Conservation (phyloP, 371 early-diverging fungal species). For the Ordospora colligata region DNA sequence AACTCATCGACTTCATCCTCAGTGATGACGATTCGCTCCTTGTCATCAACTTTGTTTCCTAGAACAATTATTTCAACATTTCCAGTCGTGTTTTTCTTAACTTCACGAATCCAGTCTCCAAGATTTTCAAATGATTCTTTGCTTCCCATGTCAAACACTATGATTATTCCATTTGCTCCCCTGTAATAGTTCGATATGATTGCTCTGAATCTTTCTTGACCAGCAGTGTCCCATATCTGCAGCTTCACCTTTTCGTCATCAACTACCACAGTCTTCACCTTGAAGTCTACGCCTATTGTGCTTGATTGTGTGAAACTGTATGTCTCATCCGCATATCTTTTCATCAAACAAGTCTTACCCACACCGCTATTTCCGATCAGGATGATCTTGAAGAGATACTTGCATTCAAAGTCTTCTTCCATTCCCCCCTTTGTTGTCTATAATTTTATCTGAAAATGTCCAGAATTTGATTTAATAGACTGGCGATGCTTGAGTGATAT, state of each 20-base stretch:
- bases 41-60: slow-evolving; percentile 92
- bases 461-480: background rate
- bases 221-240: slow-evolving; percentile 98
- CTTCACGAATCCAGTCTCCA: slow-evolving; percentile 91
- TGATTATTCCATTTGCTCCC: slow-evolving; percentile 85
- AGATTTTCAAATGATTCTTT: slow-evolving; percentile 87
- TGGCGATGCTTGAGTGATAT: background rate
- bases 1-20: slow-evolving; percentile 62
- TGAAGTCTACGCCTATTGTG: slow-evolving; percentile 99
- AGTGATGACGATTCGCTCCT: slow-evolving; percentile 69
- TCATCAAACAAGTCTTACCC: slow-evolving; percentile 88
- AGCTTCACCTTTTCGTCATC: slow-evolving; percentile 82
- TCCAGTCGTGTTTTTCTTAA: slow-evolving; percentile 79
- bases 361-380: slow-evolving; percentile 95
- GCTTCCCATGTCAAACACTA: slow-evolving; percentile 96
- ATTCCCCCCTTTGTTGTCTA: slow-evolving; percentile 19
- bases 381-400: slow-evolving; percentile 88
- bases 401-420: slow-evolving; percentile 57
- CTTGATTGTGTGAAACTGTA: slow-evolving; percentile 89
- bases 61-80: slow-evolving; percentile 90
- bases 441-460: background rate
- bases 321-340: slow-evolving; percentile 88
- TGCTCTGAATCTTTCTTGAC: slow-evolving; percentile 97
- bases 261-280: slow-evolving; percentile 82
- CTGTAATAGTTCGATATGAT: slow-evolving; percentile 75